Conservation (phyloP, 371 early-diverging fungal genomes). For the Mucor velutinosus region DNA sequence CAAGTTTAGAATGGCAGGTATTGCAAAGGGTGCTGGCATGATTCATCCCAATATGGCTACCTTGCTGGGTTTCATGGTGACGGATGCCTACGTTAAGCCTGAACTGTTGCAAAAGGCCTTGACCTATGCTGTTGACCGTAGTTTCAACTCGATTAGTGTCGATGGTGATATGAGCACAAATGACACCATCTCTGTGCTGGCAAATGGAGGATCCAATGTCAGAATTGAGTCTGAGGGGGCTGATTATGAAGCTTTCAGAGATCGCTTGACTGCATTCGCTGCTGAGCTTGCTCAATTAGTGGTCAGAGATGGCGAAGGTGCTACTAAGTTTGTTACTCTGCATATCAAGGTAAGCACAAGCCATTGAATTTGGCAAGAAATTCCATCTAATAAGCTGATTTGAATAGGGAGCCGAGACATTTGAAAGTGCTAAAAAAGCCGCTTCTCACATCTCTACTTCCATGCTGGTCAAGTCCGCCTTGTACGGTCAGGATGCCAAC, state of each 20-base stretch:
- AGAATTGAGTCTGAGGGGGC: constrained; percentile 48
- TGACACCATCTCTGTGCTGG: constrained; percentile 87
- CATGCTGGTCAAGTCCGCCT: constrained; percentile 92
- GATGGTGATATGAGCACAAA: constrained; percentile 98
- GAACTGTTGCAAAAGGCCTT: constrained; percentile 71
- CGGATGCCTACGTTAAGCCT: constrained; percentile 76
- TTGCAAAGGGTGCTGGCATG: constrained; percentile 97
- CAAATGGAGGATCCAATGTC: constrained; percentile 78
- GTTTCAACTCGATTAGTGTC: constrained; percentile 92
- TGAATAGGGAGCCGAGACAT: constrained; percentile 67
- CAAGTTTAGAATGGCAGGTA: constrained; percentile 82
- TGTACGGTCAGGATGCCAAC: constrained; percentile 96
- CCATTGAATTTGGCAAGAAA: too few species aligned
- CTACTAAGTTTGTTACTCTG: constrained; percentile 95
- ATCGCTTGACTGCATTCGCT: constrained; percentile 76
- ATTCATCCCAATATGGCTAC: constrained; percentile 96
- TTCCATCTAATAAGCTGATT: background rate
- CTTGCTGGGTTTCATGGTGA: constrained; percentile 83
- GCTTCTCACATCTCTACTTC: constrained; percentile 90
- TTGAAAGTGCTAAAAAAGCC: constrained; percentile 79
- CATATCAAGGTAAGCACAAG: constrained; percentile 73
- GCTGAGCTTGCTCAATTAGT: constrained; percentile 85
- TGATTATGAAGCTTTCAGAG: constrained; percentile 71
- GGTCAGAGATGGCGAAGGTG: constrained; percentile 95
- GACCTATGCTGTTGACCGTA: constrained; percentile 80